Percentiles rank a stretch among this genome's conserved stretches.
Evolutionary conservation across 176 grass and related monocot species (phyloP).

Genomic region (Zea luxurians): DNA sequence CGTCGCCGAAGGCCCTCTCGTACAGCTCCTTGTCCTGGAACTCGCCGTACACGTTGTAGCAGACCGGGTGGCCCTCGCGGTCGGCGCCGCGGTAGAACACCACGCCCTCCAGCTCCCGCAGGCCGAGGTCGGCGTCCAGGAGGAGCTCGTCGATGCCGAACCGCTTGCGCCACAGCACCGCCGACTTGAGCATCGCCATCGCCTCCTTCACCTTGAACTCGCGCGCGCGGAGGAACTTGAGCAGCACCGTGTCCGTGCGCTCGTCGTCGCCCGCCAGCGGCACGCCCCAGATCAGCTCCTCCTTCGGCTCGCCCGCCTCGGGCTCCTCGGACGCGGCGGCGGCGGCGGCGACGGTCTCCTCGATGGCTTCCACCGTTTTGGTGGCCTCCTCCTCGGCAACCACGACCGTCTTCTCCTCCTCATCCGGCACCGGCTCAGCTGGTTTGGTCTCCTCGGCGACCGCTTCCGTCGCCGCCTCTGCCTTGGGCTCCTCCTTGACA

Average conservation of each 20-base stretch:
- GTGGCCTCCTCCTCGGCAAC: conserved; percentile 19
- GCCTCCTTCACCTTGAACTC: conserved; percentile 84
- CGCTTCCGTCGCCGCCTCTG: neutral
- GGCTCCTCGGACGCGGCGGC: neutral
- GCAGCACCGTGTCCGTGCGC: conserved; percentile 73
- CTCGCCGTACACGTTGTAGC: conserved; percentile 82
- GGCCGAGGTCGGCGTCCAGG: conserved; percentile 38
- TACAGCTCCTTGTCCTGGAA: conserved; percentile 90
- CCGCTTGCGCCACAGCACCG: conserved; percentile 75
- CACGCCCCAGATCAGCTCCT: conserved; percentile 61
- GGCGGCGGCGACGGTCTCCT: neutral
- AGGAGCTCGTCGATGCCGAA: conserved; percentile 60
- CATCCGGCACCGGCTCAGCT: conserved; percentile 10
- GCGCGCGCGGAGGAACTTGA: conserved; percentile 87
- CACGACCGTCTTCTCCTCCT: conserved; percentile 22
- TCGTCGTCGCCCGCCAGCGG: conserved; percentile 59
- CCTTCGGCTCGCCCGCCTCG: conserved; percentile 22
- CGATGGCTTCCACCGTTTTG: conserved; percentile 39
- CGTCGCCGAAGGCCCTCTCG: conserved; percentile 63
- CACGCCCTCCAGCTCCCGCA: conserved; percentile 41
- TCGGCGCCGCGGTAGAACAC: conserved; percentile 66
- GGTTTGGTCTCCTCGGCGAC: conserved; percentile 34
- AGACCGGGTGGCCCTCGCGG: conserved; percentile 77
- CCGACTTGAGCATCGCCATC: conserved; percentile 67
- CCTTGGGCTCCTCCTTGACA: conserved; percentile 5